These are phyloP conservation scores for Xerocomellus intermedius DNA, from an alignment of 768 basidiomycete species.

Conservation along the genomic window DNA sequence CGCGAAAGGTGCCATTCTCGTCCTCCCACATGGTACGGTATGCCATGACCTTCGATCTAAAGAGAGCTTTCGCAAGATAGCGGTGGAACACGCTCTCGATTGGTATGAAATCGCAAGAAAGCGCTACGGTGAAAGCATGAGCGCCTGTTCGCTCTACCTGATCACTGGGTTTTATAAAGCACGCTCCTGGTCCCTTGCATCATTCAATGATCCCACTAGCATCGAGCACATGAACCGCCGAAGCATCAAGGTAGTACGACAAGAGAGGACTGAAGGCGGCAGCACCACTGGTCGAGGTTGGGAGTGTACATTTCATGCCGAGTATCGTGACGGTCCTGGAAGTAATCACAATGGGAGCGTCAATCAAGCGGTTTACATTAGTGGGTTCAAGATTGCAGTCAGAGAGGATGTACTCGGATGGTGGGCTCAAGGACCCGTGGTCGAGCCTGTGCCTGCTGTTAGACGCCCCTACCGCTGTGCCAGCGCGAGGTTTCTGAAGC, in stretches of 20 bases:
- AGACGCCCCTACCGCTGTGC: too few relatives aligned
- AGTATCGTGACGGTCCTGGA: not conserved
- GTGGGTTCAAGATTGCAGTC: not conserved
- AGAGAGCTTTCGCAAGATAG: too few relatives aligned
- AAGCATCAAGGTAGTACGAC: not conserved
- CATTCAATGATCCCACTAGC: too few relatives aligned
- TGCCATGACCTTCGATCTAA: not conserved
- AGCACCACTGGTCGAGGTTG: not conserved
- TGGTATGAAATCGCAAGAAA: too few relatives aligned
- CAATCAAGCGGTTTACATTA: not conserved
- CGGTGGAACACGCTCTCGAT: too few relatives aligned
- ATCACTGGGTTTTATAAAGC: too few relatives aligned
- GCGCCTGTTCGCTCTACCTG: too few relatives aligned
- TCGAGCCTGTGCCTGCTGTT: too few relatives aligned
- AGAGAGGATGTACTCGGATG: not conserved
- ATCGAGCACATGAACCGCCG: too few relatives aligned
- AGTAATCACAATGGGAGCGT: not conserved
- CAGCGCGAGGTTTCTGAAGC: too few relatives aligned
- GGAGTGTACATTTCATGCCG: not conserved
- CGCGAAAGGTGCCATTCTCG: not conserved
- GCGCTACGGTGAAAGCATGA: too few relatives aligned
- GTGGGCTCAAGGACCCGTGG: not conserved
- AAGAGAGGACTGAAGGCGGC: not conserved
- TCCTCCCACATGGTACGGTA: not conserved
- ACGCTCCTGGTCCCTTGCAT: too few relatives aligned